These are phyloP conservation scores for Rhodomyrtus tomentosa DNA, from an alignment of 345 rosid genomes.

Conservation along the genomic window DNA sequence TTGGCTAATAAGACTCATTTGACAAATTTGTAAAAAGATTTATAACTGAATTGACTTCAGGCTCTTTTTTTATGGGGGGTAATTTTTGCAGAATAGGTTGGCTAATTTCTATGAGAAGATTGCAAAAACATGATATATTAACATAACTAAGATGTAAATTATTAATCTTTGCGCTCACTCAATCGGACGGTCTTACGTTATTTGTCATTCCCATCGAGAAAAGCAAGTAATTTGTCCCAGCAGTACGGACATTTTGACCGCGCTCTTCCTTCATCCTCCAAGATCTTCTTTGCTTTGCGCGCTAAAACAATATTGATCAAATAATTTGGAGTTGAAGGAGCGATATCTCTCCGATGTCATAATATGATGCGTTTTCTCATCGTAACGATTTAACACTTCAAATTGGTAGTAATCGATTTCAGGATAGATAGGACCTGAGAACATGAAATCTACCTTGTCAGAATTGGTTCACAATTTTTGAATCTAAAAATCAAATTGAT, in stretches of 20 bases:
- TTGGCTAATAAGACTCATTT: not conserved
- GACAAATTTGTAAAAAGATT: not conserved
- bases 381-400: not conserved
- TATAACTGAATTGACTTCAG: too few relatives aligned
- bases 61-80: too few relatives aligned
- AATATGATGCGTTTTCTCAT: not conserved
- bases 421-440: not conserved
- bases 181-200: not conserved
- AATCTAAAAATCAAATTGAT: not conserved
- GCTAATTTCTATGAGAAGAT: not conserved
- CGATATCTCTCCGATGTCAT: too few relatives aligned
- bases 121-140: not conserved
- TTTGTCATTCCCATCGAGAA: not conserved
- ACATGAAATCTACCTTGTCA: not conserved
- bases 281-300: not conserved
- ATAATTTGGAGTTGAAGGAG: too few relatives aligned
- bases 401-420: fast-evolving
- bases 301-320: not conserved
- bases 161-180: not conserved
- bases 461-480: not conserved
- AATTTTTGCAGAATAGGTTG: not conserved
- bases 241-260: not conserved
- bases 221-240: not conserved
- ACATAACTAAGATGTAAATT: not conserved
- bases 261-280: not conserved